Evolutionary conservation across 306 rosid species (phyloP).

Genomic region (Luffa aegyptiaca): DNA sequence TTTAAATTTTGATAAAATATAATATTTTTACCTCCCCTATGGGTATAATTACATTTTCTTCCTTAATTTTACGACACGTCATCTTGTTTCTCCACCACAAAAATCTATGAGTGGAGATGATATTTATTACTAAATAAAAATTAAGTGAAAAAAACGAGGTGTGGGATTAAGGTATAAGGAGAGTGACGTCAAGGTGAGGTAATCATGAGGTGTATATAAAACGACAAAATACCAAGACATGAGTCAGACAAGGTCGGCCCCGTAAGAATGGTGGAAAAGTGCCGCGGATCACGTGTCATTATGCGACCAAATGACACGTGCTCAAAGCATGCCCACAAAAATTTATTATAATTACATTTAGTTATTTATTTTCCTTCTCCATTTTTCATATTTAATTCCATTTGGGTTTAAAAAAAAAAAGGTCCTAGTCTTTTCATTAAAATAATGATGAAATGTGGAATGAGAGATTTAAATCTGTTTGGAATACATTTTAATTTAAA

Average conservation of each 20-base stretch:
- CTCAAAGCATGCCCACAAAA: not conserved
- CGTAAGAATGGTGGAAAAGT: not conserved
- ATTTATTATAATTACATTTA: not conserved
- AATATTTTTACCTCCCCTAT: not conserved
- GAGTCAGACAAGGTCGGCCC: conserved; percentile 10
- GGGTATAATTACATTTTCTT: not conserved
- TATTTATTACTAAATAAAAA: not conserved
- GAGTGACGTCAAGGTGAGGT: conserved; percentile 31
- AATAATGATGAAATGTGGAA: no score
- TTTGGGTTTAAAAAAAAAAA: not conserved
- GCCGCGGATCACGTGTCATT: conserved; percentile 2
- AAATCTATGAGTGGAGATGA: not conserved
- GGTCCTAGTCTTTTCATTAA: no score
- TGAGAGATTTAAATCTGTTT: no score
- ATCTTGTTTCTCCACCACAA: not conserved
- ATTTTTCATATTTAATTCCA: not conserved
- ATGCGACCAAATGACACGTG: not conserved
- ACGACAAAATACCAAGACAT: conserved; percentile 13
- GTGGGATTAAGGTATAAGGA: not conserved
- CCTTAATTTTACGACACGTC: not conserved
- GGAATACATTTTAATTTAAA: no score
- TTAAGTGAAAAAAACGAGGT: not conserved
- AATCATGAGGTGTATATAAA: conserved; percentile 30
- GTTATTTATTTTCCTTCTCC: not conserved
- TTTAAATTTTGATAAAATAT: not conserved